A percentile compares a stretch with the other conserved stretches of the same genome.
Conservation (phyloP, 495 filamentous ascomycete species). For the Geoglossum glabrum region DNA sequence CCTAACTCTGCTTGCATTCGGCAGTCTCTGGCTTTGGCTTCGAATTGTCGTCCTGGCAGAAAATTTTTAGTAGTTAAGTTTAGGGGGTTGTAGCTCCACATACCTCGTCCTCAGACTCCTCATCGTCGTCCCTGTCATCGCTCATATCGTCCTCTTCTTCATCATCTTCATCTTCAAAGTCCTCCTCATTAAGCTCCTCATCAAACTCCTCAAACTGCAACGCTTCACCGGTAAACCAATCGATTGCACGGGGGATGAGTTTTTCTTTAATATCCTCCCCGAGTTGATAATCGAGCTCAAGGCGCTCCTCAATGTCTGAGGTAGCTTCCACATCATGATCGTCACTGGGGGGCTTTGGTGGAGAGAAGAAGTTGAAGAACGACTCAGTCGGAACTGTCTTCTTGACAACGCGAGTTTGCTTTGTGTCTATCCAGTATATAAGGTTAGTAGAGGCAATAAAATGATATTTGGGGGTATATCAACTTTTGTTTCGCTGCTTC, state of each 20-base stretch:
- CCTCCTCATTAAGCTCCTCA: slow-evolving; percentile 66
- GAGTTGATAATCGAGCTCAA: slow-evolving; percentile 97
- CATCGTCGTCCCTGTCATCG: slow-evolving; percentile 71
- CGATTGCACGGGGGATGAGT: slow-evolving; percentile 92
- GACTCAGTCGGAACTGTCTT: slow-evolving; percentile 96
- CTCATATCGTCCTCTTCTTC: slow-evolving; percentile 79
- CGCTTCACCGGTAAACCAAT: slow-evolving; percentile 99
- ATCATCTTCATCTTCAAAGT: slow-evolving; percentile 75
- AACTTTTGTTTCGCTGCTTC: slow-evolving; percentile 99
- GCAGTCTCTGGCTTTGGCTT: slow-evolving; percentile 98
- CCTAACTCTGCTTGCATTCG: slow-evolving; percentile 98
- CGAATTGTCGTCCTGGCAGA: slow-evolving; percentile 61
- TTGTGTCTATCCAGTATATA: slow-evolving; percentile 46
- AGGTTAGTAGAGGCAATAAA: not conserved
- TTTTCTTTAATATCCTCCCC: slow-evolving; percentile 99
- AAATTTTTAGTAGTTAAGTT: slow-evolving; percentile 16
- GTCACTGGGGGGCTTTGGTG: slow-evolving; percentile 65
- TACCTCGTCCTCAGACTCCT: slow-evolving; percentile 88
- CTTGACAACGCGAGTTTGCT: slow-evolving; percentile 97
- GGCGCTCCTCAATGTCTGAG: slow-evolving; percentile 86
- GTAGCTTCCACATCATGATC: slow-evolving; percentile 59
- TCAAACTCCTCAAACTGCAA: slow-evolving; percentile 91
- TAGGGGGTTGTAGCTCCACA: slow-evolving; percentile 12
- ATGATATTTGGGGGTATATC: slow-evolving; percentile 14
- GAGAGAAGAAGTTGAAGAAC: slow-evolving; percentile 99